phyloP scores from a whole-genome alignment of 2,329 filamentous ascomycete species.

The Sporothrix dimorphospora region DNA sequence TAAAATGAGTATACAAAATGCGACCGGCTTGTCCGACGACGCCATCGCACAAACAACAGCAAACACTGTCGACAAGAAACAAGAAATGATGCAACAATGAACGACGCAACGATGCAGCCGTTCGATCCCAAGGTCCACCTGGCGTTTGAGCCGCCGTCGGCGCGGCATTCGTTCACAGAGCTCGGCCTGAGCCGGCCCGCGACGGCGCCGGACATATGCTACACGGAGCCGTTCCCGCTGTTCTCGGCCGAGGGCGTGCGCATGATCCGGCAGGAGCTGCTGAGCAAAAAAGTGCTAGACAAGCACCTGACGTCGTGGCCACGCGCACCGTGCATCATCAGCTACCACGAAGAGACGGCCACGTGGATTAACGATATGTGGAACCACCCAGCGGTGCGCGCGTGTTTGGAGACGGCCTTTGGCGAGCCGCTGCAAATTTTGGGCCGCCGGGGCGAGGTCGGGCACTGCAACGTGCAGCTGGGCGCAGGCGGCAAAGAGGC shows the following conservation, averaged over 20 bases:
- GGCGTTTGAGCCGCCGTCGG: constrained; percentile 29
- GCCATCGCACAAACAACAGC: not conserved
- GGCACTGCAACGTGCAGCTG: constrained; percentile 33
- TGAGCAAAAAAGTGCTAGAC: constrained; percentile 32
- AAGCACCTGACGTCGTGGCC: constrained; percentile 33
- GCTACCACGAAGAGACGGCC: constrained; percentile 32
- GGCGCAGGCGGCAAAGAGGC: constrained; percentile 31
- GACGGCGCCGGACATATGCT: constrained; percentile 29
- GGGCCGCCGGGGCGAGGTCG: constrained; percentile 18
- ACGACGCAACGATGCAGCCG: not conserved
- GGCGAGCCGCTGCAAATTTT: not conserved
- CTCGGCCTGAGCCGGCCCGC: constrained; percentile 29
- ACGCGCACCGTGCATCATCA: constrained; percentile 32
- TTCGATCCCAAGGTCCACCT: constrained; percentile 32
- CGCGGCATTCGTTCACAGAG: constrained; percentile 29
- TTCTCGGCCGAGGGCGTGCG: constrained; percentile 32
- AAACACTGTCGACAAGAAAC: not conserved
- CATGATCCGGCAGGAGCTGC: constrained; percentile 32
- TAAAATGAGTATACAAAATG: not conserved
- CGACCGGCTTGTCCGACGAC: not conserved
- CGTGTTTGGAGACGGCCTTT: not conserved
- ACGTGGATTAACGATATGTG: constrained; percentile 4
- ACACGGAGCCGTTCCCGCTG: constrained; percentile 31
- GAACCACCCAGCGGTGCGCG: not conserved
- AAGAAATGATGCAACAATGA: not conserved